A percentile compares a stretch with the other conserved stretches of the same genome.
Evolutionary conservation across 495 filamentous ascomycete species (phyloP).

Genomic region (Bombardia bombarda): DNA sequence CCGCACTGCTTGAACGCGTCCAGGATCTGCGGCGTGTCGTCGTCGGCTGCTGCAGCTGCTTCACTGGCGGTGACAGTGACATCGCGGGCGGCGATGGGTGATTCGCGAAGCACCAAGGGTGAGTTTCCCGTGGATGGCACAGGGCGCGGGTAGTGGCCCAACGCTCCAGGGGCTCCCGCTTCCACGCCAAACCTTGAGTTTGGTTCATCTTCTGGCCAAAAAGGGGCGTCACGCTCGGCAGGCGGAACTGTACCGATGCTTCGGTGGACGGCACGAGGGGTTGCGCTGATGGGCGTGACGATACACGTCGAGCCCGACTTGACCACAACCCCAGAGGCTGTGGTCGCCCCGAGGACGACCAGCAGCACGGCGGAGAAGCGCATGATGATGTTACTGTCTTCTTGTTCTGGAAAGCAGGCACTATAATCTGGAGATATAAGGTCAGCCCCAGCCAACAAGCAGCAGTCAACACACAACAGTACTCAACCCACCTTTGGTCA

Average conservation of each 20-base stretch:
- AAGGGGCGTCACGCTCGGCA: slow-evolving; percentile 7
- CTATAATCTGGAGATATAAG: too few species aligned
- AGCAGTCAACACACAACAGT: too few species aligned
- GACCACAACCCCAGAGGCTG: slow-evolving; percentile 19
- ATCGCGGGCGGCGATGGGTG: too few species aligned
- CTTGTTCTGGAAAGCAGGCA: too few species aligned
- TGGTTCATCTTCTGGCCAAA: background rate
- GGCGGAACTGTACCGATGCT: slow-evolving; percentile 16
- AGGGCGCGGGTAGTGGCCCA: slow-evolving; percentile 11
- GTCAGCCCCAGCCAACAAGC: too few species aligned
- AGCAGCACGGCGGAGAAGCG: slow-evolving; percentile 4
- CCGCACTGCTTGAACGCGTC: slow-evolving; percentile 34
- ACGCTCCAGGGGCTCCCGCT: slow-evolving; percentile 1
- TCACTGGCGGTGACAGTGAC: too few species aligned
- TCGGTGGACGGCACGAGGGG: background rate
- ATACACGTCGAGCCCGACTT: slow-evolving; percentile 30
- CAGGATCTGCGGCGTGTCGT: slow-evolving; percentile 36
- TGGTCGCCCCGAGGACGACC: slow-evolving; percentile 2
- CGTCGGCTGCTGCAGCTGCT: slow-evolving; percentile 2
- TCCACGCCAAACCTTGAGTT: too few species aligned
- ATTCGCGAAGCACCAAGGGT: background rate
- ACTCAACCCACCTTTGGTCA: too few species aligned
- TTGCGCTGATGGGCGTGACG: slow-evolving; percentile 20
- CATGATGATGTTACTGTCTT: background rate
- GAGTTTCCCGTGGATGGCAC: slow-evolving; percentile 1